Evolutionary conservation across 345 rosid genomes (phyloP).

Genomic region (Euclidium syriacum): DNA sequence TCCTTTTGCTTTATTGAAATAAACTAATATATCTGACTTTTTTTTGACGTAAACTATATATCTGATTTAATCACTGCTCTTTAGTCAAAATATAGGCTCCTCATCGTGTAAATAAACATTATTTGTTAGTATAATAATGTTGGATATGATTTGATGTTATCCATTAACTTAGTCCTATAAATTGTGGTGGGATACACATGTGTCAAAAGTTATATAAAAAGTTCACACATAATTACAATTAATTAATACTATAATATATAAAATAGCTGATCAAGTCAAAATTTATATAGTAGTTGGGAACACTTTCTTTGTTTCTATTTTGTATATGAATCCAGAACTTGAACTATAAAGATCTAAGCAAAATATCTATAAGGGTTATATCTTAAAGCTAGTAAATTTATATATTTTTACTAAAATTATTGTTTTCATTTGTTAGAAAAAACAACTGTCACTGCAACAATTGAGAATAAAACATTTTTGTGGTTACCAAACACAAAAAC

Average conservation of each 20-base stretch:
- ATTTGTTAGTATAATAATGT: slow-evolving; percentile 10
- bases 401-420: too few relatives aligned
- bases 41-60: too few relatives aligned
- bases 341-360: too few relatives aligned
- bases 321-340: too few relatives aligned
- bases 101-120: slow-evolving; percentile 15
- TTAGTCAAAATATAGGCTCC: slow-evolving; percentile 8
- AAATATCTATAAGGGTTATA: too few relatives aligned
- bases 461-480: too few relatives aligned
- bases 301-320: too few relatives aligned
- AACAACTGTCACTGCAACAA: too few relatives aligned
- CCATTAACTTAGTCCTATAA: background rate
- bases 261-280: background rate
- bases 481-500: too few relatives aligned
- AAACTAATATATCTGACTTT: background rate
- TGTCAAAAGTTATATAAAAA: background rate
- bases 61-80: background rate
- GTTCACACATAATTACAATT: background rate
- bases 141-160: slow-evolving; percentile 10
- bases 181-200: slow-evolving; percentile 18
- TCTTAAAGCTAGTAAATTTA: too few relatives aligned
- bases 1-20: slow-evolving; percentile 18
- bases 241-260: background rate
- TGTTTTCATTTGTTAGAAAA: too few relatives aligned
- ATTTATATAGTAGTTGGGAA: too few relatives aligned